Evolutionary conservation across 2,329 filamentous ascomycete genomes (phyloP), one percentile per base, ranked within the genome.

Genomic region (Cladosporium velox): DNA sequence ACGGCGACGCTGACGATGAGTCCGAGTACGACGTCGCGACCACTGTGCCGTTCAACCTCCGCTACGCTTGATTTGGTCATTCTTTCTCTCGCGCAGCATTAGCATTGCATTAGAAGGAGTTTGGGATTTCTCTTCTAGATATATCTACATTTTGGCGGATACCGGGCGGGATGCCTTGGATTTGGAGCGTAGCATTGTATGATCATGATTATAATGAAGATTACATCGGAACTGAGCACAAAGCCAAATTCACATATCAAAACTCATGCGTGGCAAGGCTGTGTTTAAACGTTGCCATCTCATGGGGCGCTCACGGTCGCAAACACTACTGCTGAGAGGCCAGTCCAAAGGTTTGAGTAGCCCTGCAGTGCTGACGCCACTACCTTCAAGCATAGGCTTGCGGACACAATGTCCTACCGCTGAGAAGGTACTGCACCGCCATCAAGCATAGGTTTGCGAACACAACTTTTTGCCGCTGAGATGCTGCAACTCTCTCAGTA

Each of bases 11-110:
- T 54, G 60, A 64, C 6, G 66, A 69, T 10, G 68, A 69, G 28
- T 30, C 28, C 28, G 74, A 75, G 52, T 76, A 74, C 59, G 72
- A 75, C 26, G 61, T 67, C 18, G 69, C 70, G 4, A 69, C 69
- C 35, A 71, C 69, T 21, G 69, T 71, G 49, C 68, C 70, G 2
- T 76, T 76, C 35, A 67, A 41, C 15, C 61, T 70, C 18, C 67
- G 60, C 24, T 69, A 70, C 55, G 24, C 34, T 26, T 64, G 51
- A 64, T 35, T 18, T 35, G 30, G 55, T 24, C 5, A 28, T 34
- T 32, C 6, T 35, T 35, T 21, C 7, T 34, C n/a, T 11, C 7
- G n/a, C 52, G 8, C 12, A 30, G 52, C 52, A 55, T 55, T 55
- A 32, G 51, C 51, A 54, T 54, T 32, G 52, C 52, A 55, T 55